Conservation (phyloP, 495 filamentous ascomycete genomes). For the Annulohypoxylon stygium region DNA sequence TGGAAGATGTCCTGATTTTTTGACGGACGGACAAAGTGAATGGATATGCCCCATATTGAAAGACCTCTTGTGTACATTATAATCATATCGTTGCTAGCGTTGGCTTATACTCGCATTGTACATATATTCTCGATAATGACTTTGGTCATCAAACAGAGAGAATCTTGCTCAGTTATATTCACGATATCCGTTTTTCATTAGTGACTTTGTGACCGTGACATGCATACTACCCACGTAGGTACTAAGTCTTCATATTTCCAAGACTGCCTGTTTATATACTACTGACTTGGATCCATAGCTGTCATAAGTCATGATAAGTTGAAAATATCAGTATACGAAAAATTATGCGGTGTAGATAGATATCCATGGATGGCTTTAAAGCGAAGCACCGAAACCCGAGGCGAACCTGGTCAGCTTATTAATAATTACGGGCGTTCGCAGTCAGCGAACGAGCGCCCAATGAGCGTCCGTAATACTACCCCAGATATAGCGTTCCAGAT, state of each 20-base stretch:
- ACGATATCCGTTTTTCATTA: not conserved
- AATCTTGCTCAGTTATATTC: not conserved
- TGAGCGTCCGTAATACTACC: constrained; percentile 2
- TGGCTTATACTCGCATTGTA: not conserved
- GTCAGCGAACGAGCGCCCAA: constrained; percentile 7
- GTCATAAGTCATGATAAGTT: not conserved
- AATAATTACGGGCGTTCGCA: not conserved
- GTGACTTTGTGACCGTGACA: not conserved
- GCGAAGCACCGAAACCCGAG: constrained; percentile 34
- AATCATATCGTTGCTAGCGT: not conserved
- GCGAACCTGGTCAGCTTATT: constrained; percentile 1
- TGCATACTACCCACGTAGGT: not conserved
- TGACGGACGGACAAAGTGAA: constrained; percentile 12
- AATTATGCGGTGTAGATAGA: not conserved
- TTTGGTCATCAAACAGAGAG: constrained; percentile 1
- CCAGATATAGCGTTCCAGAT: not conserved
- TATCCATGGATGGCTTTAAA: not conserved
- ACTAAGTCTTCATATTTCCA: not conserved
- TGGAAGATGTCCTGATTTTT: constrained; percentile 3
- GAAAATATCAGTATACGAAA: not conserved
- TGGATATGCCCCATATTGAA: not conserved
- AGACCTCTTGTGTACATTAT: constrained; percentile 3
- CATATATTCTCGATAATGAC: constrained; percentile 5
- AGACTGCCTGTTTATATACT: no score
- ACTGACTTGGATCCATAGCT: not conserved